A percentile compares a stretch with the other conserved stretches of the same genome.
These are phyloP conservation scores for Phytophthora fragariaefolia DNA, from an alignment of 352 stramenopile species.

Conservation along the genomic window DNA sequence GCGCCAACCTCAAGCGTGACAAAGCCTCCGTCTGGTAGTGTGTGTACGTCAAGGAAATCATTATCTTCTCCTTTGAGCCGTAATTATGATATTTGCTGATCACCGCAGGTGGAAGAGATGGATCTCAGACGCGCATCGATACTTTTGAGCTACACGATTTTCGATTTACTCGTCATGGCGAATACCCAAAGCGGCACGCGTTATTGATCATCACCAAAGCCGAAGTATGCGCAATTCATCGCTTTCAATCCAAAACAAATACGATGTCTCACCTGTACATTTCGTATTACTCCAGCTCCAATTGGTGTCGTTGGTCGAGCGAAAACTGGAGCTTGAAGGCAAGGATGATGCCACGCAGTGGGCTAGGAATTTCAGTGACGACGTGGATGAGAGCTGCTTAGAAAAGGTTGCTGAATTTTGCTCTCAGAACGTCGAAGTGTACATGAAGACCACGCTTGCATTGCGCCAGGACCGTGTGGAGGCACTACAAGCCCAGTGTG, in stretches of 20 bases:
- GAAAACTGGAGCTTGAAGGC: constrained; percentile 26
- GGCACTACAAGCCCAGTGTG: constrained; percentile 5
- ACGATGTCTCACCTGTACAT: background rate
- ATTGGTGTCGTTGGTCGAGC: constrained; percentile 44
- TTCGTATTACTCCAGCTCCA: constrained; percentile 39
- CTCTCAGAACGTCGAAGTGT: constrained; percentile 17
- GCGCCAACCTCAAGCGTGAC: constrained; percentile 10
- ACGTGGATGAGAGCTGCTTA: constrained; percentile 12
- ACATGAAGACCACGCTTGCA: constrained; percentile 2
- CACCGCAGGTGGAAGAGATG: constrained; percentile 6
- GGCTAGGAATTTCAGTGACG: constrained; percentile 14
- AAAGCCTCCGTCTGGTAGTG: constrained; percentile 1
- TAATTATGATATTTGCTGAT: background rate
- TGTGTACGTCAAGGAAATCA: background rate
- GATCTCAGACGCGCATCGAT: constrained; percentile 15
- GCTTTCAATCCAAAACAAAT: too few relatives aligned
- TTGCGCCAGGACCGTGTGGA: constrained; percentile 15
- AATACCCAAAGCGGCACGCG: constrained; percentile 47
- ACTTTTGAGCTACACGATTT: constrained; percentile 46
- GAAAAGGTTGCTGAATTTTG: constrained; percentile 19
- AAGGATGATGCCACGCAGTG: constrained; percentile 8
- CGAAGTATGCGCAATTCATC: too few relatives aligned
- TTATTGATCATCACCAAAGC: constrained; percentile 39
- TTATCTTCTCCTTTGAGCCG: background rate
- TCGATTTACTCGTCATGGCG: constrained; percentile 39